Evolutionary conservation across 192 early-diverging fungal species (phyloP), one percentile per base, ranked within the genome.

Genomic region (Coemansia reversa): DNA sequence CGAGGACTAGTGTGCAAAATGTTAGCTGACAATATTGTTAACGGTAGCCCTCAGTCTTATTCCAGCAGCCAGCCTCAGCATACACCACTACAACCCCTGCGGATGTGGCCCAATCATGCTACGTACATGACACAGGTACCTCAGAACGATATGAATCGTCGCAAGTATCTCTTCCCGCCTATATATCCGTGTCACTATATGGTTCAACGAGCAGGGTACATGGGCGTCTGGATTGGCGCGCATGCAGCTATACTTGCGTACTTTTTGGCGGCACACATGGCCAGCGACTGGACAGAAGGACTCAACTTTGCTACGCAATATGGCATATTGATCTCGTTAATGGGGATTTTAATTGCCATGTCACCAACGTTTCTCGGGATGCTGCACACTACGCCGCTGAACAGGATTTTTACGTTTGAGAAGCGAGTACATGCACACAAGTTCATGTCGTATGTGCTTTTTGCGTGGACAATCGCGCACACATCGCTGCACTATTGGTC

Each of bases 381-480:
- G 48, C 58, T 89, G 42, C 84, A 87, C 19, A 66, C 64, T 24
- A 86, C 84, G 28, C 76, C 86, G 6, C 69, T 91, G 24, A 84
- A 84, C 81, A 63, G 71, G 16, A 57, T 89, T 39, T 63, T 90
- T 22, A 86, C 88, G 9, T 85, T 92, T 63, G 89, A 92, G 63
- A 82, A 90, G 76, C 86, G 88, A 73, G 74, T 87, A 27, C 85
- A 86, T 54, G 90, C 90, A 23, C 91, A 92, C 83, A 91, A 91
- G 70, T 83, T 84, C 35, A 84, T 85, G 62, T 89, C 86, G 8
- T 91, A 86, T 63, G 75, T 86, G 29, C 74, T 90, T 50, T 79
- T 89, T 63, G 76, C 85, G 59, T 91, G 86, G 69, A 84, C 86
- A 9, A 69, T 89, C n/a, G 70, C 85, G 7, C 91, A 92, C 73